phyloP scores from a whole-genome alignment of 371 early-diverging fungal genomes.

The Apophysomyces ossiformis region DNA sequence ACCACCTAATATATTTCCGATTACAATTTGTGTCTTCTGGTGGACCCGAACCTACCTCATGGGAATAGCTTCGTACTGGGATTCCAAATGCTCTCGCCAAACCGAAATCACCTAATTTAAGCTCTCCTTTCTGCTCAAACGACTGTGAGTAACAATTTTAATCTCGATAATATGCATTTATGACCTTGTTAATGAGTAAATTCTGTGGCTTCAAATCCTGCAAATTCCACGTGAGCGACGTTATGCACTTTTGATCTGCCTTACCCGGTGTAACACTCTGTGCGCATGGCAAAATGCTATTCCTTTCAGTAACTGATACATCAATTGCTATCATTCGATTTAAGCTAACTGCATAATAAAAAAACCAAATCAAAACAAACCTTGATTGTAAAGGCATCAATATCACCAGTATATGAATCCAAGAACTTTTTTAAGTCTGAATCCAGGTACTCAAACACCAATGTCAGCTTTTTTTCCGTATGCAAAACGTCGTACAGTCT shows the following conservation, averaged over 20 bases:
- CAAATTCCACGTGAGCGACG: neutral
- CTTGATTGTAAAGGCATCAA: constrained; percentile 79
- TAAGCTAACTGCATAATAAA: neutral
- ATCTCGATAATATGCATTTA: too few species aligned
- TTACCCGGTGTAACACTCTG: constrained; percentile 80
- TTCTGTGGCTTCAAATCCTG: constrained; percentile 91
- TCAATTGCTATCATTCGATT: constrained; percentile 58
- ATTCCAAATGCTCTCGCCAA: constrained; percentile 97
- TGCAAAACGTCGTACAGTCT: constrained; percentile 95
- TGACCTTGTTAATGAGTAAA: constrained; percentile 74
- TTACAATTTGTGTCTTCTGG: constrained; percentile 17
- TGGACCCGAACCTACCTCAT: constrained; percentile 79
- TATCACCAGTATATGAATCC: constrained; percentile 81
- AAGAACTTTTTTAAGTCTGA: constrained; percentile 94
- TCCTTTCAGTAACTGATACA: constrained; percentile 86
- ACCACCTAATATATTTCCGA: constrained; percentile 64
- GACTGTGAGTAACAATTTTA: neutral
- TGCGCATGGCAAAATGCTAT: constrained; percentile 82
- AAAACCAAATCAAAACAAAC: constrained; percentile 30
- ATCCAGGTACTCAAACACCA: constrained; percentile 96
- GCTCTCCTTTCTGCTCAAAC: constrained; percentile 69
- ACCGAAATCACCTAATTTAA: constrained; percentile 98
- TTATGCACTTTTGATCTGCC: constrained; percentile 1
- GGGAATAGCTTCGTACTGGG: constrained; percentile 95
- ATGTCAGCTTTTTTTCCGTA: constrained; percentile 90